These are phyloP conservation scores for Phyllosticta citrichinensis DNA, from an alignment of 2,329 filamentous ascomycete species.

Conservation along the genomic window DNA sequence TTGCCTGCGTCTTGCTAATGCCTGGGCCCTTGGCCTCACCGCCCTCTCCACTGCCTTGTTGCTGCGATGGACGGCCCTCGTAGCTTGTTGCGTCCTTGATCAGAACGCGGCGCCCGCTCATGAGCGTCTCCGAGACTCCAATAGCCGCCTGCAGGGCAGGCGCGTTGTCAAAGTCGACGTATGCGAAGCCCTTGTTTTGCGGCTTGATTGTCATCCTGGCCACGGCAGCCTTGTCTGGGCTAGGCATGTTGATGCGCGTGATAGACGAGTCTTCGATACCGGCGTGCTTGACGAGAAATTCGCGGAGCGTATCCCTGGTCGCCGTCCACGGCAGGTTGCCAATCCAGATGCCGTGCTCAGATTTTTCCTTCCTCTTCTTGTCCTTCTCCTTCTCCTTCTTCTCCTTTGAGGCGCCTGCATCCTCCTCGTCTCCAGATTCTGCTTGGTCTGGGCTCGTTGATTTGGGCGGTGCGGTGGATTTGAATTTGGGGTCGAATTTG, in stretches of 20 bases:
- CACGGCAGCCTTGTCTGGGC: conserved; percentile 29
- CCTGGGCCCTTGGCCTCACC: background rate
- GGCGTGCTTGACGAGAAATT: conserved; percentile 67
- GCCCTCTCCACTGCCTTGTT: conserved; percentile 27
- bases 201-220: conserved; percentile 38
- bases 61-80: conserved; percentile 74
- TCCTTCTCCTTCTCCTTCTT: conserved; percentile 8
- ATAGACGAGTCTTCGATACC: conserved; percentile 54
- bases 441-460: conserved; percentile 9
- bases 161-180: conserved; percentile 73
- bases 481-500: conserved; percentile 37
- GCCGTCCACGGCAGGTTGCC: conserved; percentile 84
- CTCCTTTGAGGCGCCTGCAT: conserved; percentile 24
- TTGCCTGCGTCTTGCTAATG: conserved; percentile 6
- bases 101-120: conserved; percentile 67
- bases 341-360: conserved; percentile 85
- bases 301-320: conserved; percentile 62
- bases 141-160: conserved; percentile 67
- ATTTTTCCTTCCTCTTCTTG: conserved; percentile 43
- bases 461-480: conserved; percentile 11
- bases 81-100: conserved; percentile 91
- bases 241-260: conserved; percentile 74
- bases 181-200: conserved; percentile 89
- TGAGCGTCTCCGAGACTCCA: conserved; percentile 72
- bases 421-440: conserved; percentile 8